Conservation (phyloP, 345 rosid genomes). For the Camelina hispida region DNA sequence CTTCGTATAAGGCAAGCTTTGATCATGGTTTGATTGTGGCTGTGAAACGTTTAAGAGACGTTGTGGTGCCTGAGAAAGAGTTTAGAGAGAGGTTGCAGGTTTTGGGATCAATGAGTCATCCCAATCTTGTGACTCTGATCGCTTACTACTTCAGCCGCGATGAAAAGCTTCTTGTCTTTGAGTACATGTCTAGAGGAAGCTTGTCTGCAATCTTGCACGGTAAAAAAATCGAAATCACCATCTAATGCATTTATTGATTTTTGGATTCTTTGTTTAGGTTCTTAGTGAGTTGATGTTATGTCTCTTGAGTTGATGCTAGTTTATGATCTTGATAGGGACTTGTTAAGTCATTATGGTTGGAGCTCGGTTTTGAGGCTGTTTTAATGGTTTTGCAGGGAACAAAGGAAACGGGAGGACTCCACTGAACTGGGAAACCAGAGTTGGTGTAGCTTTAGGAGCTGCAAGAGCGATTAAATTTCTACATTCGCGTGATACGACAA, state of each 20-base stretch:
- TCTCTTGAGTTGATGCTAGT: not conserved
- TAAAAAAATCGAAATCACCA: slow-evolving; percentile 39
- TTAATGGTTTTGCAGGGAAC: slow-evolving; percentile 54
- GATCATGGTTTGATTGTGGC: slow-evolving; percentile 71
- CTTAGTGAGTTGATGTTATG: not conserved
- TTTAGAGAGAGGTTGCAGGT: slow-evolving; percentile 71
- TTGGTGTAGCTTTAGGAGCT: slow-evolving; percentile 78
- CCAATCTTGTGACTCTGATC: slow-evolving; percentile 60
- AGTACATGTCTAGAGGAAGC: slow-evolving; percentile 74
- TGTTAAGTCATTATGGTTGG: not conserved
- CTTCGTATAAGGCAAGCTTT: slow-evolving; percentile 86
- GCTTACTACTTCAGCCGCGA: slow-evolving; percentile 63
- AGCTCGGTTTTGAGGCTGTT: slow-evolving; percentile 4
- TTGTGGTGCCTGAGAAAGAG: slow-evolving; percentile 66
- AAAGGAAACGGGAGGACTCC: slow-evolving; percentile 83
- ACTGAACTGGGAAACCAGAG: slow-evolving; percentile 80
- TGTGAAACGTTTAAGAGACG: slow-evolving; percentile 90
- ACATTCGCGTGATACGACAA: slow-evolving; percentile 65
- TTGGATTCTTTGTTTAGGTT: slow-evolving; percentile 4
- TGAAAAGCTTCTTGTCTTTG: slow-evolving; percentile 76
- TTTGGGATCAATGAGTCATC: slow-evolving; percentile 79
- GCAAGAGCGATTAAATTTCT: slow-evolving; percentile 75
- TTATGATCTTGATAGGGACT: slow-evolving; percentile 13
- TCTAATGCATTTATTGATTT: not conserved
- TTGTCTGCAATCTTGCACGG: slow-evolving; percentile 76